Base-by-base conservation (phyloP, 2,329 filamentous ascomycete genomes). In the Ilyonectria mors-panacis region DNA sequence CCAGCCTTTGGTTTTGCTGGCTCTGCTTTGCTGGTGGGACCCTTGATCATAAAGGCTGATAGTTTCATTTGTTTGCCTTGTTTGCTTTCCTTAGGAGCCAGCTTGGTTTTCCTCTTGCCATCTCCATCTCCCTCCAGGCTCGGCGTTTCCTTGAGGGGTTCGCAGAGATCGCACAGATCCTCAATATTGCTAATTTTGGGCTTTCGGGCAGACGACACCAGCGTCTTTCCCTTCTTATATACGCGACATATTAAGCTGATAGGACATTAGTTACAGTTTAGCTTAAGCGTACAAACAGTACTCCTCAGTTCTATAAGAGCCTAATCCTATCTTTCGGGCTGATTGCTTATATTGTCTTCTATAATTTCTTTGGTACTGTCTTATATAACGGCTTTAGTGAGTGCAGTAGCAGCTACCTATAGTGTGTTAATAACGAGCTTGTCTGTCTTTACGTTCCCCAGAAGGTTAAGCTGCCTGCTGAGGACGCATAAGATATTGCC, bases 271-370 rank as follows among this genome's bases (percentile, higher is more conserved):
- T 76, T 77, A 70, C 89, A 91, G 57, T 86, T 85, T 1, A 89
- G 89, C 70, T 86, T 87, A 0, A 89, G 89, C 7, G 84, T 85
- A 71, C 89, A 91, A 2, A 91, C 75, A 0, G 89, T 91, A 68
- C 88, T 90, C 3, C 89, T 89, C 4, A 91, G 81, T 73, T 91
- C 89, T 89, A 91, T 91, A 28, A 91, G 78, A 1, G 87, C 89
- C 74, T 91, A 89, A 0, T 89, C 89, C 89, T 89, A 91, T 66
- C 85, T 78, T 0, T 89, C 89, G 0, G 89, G 88, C 23, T 85
- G 77, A 59, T 87, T 83, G 61, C 85, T 89, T 13, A 74, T 73
- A 6, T 78, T 75, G 2, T 75, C 70, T 9, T 69, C 63, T 1
- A 69, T 70, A 8, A 67, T 70, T 0, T 66, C 70, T 0, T 70